Conservation (phyloP, 2,329 filamentous ascomycete genomes). For the Herpotrichia juniperi region DNA sequence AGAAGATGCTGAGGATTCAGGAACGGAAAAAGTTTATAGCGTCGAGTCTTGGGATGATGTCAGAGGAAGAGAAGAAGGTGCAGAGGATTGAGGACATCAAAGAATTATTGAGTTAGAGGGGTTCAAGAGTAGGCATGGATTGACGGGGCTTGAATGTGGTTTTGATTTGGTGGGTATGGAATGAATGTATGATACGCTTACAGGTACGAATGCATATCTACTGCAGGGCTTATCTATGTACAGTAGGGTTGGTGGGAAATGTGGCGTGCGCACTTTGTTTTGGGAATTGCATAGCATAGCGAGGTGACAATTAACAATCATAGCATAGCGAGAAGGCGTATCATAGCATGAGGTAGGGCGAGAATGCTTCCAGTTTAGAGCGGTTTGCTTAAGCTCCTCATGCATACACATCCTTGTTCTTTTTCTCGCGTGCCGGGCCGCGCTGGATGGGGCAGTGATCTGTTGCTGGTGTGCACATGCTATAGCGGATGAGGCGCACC, state of each 20-base stretch:
- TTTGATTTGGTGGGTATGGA: no score
- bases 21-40: slow-evolving; percentile 97
- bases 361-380: no score
- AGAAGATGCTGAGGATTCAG: slow-evolving; percentile 91
- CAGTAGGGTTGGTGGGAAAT: not conserved
- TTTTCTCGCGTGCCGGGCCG: no score
- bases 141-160: not conserved
- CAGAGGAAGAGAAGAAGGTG: slow-evolving; percentile 87
- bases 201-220: not conserved
- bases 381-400: no score
- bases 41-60: slow-evolving; percentile 96
- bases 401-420: no score
- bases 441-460: no score
- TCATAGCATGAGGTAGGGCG: not conserved
- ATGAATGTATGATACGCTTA: not conserved
- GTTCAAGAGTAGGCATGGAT: not conserved
- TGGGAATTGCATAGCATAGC: not conserved
- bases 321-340: not conserved
- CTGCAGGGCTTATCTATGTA: not conserved
- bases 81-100: slow-evolving; percentile 93
- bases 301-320: no score
- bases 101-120: slow-evolving; percentile 72
- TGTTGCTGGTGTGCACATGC: no score
- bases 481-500: no score
- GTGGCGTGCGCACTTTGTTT: not conserved